Conservation (phyloP, 2,329 filamentous ascomycete species). For the Monilinia aucupariae region DNA sequence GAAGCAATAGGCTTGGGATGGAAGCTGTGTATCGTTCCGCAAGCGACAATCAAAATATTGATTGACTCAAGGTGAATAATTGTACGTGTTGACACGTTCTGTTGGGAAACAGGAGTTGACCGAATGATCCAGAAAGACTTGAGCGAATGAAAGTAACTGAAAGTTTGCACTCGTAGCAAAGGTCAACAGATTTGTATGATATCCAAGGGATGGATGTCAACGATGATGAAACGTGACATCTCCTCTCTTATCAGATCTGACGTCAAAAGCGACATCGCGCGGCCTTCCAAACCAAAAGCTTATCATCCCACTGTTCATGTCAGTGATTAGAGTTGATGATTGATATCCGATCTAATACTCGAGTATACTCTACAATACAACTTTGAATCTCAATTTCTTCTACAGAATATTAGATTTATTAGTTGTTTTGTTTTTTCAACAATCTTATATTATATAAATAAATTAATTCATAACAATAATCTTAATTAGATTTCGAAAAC, state of each 20-base stretch:
- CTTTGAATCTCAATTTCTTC: no score
- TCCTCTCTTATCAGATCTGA: slow-evolving; percentile 8
- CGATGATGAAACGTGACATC: background rate
- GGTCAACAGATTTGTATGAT: background rate
- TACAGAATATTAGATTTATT: no score
- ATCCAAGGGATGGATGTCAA: background rate
- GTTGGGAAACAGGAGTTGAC: no score
- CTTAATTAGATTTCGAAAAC: no score
- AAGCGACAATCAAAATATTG: background rate
- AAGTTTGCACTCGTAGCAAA: background rate
- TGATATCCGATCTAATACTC: background rate
- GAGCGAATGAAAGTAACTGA: background rate
- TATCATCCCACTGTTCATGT: slow-evolving; percentile 1
- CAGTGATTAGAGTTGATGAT: background rate
- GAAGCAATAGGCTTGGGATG: background rate
- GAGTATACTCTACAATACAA: no score
- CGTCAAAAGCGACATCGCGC: background rate
- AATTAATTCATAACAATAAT: no score
- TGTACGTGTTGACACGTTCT: background rate
- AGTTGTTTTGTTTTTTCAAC: no score
- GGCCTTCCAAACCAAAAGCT: background rate
- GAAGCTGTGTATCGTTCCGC: background rate
- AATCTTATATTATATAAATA: no score
- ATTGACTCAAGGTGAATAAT: background rate
- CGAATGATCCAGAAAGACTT: background rate